Evolutionary conservation across 148 eudicot species (phyloP).

Genomic region (Salicornia ramosissima): DNA sequence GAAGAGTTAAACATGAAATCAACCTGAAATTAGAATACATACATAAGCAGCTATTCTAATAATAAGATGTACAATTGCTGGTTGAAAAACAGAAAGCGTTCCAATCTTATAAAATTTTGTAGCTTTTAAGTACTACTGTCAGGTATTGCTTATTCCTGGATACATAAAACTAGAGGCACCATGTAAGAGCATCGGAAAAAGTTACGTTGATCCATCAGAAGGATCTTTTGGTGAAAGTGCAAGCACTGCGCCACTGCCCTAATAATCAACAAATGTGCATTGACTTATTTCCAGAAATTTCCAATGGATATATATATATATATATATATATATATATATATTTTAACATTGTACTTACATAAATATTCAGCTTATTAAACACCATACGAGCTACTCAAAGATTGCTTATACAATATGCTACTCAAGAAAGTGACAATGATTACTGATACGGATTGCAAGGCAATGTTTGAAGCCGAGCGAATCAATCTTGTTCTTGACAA

Average conservation of each 20-base stretch:
- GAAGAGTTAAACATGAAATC: constrained; percentile 89
- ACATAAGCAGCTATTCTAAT: constrained; percentile 12
- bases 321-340: too few relatives aligned
- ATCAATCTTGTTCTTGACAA: too few relatives aligned
- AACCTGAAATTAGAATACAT: constrained; percentile 44
- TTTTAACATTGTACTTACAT: too few relatives aligned
- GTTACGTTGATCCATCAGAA: not conserved
- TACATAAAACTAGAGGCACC: not conserved
- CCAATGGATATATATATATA: too few relatives aligned
- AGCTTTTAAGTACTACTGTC: not conserved
- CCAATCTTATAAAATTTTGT: not conserved
- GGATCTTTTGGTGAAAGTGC: not conserved
- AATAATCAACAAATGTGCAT: not conserved
- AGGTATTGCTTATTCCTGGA: not conserved
- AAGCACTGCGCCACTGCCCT: not conserved
- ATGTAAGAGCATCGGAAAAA: not conserved
- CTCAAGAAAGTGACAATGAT: too few relatives aligned
- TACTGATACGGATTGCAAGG: too few relatives aligned
- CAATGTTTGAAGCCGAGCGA: too few relatives aligned
- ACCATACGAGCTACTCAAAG: too few relatives aligned
- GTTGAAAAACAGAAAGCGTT: not conserved
- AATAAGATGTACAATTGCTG: constrained; percentile 3
- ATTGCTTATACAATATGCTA: too few relatives aligned
- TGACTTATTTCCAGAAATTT: too few relatives aligned
- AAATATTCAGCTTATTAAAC: too few relatives aligned